These are phyloP conservation scores for Fusarium buharicum DNA, from an alignment of 2,329 filamentous ascomycete genomes.

Conservation along the genomic window DNA sequence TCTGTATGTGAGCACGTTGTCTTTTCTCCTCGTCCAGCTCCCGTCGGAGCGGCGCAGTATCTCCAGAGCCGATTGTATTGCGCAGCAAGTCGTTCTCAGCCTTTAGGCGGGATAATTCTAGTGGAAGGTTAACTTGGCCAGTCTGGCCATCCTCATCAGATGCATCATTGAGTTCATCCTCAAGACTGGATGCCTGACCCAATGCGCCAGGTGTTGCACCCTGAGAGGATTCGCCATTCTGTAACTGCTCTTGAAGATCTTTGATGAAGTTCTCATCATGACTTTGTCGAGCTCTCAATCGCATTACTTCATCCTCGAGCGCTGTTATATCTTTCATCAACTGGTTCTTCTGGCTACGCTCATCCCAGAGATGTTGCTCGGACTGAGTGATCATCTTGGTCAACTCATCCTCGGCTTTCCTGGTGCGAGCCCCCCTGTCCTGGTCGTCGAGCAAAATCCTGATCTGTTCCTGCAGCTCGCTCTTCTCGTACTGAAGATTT, in stretches of 20 bases:
- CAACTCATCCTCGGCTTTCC: conserved; percentile 54
- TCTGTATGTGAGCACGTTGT: conserved; percentile 62
- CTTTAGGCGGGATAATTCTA: conserved; percentile 68
- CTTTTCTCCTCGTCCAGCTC: conserved; percentile 66
- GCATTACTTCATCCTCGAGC: conserved; percentile 59
- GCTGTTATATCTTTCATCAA: conserved; percentile 58
- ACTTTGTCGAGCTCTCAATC: conserved; percentile 59
- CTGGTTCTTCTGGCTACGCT: conserved; percentile 58
- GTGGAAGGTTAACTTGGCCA: conserved; percentile 53
- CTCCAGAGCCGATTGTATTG: conserved; percentile 64
- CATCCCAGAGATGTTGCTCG: conserved; percentile 56
- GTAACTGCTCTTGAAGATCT: conserved; percentile 69
- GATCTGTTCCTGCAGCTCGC: conserved; percentile 62
- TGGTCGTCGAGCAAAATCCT: conserved; percentile 51
- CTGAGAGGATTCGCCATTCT: conserved; percentile 48
- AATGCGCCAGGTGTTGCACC: conserved; percentile 32
- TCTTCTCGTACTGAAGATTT: conserved; percentile 64
- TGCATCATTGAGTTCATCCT: conserved; percentile 68
- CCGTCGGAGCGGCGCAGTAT: conserved; percentile 63
- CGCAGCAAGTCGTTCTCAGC: conserved; percentile 70
- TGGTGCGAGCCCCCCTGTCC: conserved; percentile 49
- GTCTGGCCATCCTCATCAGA: conserved; percentile 49
- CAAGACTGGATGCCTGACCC: conserved; percentile 58
- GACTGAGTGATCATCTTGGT: conserved; percentile 56
- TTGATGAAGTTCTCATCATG: conserved; percentile 65